Base-by-base conservation (phyloP, 257 asterid species). In the Gentiana dahurica region DNA sequence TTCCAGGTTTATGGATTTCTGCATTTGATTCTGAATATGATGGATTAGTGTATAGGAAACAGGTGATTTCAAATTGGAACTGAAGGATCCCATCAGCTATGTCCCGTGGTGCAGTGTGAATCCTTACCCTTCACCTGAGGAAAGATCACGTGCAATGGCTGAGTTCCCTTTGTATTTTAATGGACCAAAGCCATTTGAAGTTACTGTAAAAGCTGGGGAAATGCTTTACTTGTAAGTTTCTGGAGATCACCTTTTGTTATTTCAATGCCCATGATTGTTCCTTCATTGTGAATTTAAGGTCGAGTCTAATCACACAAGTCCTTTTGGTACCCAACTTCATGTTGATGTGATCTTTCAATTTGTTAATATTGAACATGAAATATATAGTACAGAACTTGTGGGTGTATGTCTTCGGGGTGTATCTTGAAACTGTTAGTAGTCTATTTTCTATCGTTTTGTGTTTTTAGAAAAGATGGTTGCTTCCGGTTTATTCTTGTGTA, bases 71-170 rank as follows among this genome's bases (percentile, higher is more conserved):
- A 59, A 61, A 1, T 63, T 91, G 74, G 83, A 87, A 73, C 58
- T 84, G n/a, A 94, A 81, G 60, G 73, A 84, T 58, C 91, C 94
- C 3, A 47, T 54, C 12, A 62, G 73, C 53, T 44, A 70, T 49
- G 88, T 87, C 24, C 98, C 96, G 2, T 91, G 98, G 98, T 81
- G 89, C 67, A 82, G 96, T 65, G 92, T 91, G 69, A 72, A 87
- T 78, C 98, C 98, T 10, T 76, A 73, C 65, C 94, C 98, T 57
- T 69, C 80, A 10, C 76, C 74, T 8, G 68, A 62, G 57, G 75
- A 69, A 52, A 81, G 60, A 58, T 78, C 33, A 68, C 77, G 61
- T 41, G 86, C 74, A 67, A 61, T 63, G 15, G 71, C 82, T 51
- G 75, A 78, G 75, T 87, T 87, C 51, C 96, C 95, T 4, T 64